Evolutionary conservation across 1,139 yeast species (phyloP), one percentile per base, ranked within the genome.

Genomic region (Hyphopichia fennica): DNA sequence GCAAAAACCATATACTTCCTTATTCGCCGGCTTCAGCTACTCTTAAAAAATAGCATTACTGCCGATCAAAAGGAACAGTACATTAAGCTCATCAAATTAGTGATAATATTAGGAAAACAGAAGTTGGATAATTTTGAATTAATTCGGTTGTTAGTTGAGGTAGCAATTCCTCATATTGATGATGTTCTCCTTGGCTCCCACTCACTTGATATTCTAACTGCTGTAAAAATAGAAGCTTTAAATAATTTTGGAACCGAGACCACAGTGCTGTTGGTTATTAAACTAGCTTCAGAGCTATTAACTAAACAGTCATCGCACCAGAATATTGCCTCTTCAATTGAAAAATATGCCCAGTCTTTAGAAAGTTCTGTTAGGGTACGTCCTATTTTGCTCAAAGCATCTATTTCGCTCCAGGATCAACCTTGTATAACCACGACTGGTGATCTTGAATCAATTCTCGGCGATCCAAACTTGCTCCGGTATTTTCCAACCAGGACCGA

Each of bases 81-180:
- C 16, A 36, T 80, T 8, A 62, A 82, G 45, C 68, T 61, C 43
- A 44, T 81, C 13, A 75, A 75, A 40, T 48, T 72, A 2, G 48
- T 78, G 1, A 45, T 75, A 8, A 40, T 63, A 6, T 38, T 72
- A 9, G 67, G 73, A 5, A 49, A 51, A 2, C 29, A 41, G 0
- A 42, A 44, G 0, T 41, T 58, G 3, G 14, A 44, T 0, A 44
- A 53, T 38, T 38, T 44, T 20, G 49, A 53, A 1, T 40, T 72
- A 0, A 33, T 58, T 2, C 44, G 47, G 2, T 48, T 67, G 1
- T 17, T 71, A 1, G 48, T 66, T 2, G 40, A 47, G 1, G 46
- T 51, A 13, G 42, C 71, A 13, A 43, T 58, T 8, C 54, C 56
- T 1, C 51, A 60, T 29, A 37, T 71, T 1, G 4, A 36, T 2